Evolutionary conservation across 805 yeast species (phyloP).

Genomic region (Metschnikowia noctiluminum): DNA sequence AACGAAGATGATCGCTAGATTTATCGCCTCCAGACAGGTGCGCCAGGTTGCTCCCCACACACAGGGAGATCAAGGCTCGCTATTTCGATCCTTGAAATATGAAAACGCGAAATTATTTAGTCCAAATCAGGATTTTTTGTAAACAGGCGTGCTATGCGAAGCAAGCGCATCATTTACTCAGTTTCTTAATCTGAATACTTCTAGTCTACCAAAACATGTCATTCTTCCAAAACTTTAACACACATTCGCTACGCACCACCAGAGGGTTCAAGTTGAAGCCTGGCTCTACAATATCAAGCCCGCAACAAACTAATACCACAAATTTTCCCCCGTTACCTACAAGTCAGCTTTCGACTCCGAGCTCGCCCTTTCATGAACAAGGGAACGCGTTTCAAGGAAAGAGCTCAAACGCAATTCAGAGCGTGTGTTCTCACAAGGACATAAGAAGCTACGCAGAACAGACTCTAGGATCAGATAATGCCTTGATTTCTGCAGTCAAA

Average conservation of each 20-base stretch:
- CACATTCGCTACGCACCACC: conserved; percentile 40
- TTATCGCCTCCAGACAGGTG: neutral
- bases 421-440: conserved; percentile 59
- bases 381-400: conserved; percentile 27
- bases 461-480: conserved; percentile 89
- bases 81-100: neutral
- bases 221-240: conserved; percentile 42
- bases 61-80: neutral
- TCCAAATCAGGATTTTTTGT: conserved; percentile 15
- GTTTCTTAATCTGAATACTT: neutral
- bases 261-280: conserved; percentile 43
- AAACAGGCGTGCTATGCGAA: conserved; percentile 11
- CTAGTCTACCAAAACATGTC: conserved; percentile 24
- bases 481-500: conserved; percentile 87
- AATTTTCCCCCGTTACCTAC: conserved; percentile 30
- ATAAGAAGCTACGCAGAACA: conserved; percentile 89
- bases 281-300: conserved; percentile 37
- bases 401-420: conserved; percentile 24
- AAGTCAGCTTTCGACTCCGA: conserved; percentile 10
- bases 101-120: conserved; percentile 4
- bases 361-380: conserved; percentile 6
- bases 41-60: neutral
- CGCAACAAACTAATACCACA: conserved; percentile 32
- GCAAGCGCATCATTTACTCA: conserved; percentile 1
- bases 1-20: neutral